phyloP scores from a whole-genome alignment of 148 eudicot species.

The Chenopodium formosanum region DNA sequence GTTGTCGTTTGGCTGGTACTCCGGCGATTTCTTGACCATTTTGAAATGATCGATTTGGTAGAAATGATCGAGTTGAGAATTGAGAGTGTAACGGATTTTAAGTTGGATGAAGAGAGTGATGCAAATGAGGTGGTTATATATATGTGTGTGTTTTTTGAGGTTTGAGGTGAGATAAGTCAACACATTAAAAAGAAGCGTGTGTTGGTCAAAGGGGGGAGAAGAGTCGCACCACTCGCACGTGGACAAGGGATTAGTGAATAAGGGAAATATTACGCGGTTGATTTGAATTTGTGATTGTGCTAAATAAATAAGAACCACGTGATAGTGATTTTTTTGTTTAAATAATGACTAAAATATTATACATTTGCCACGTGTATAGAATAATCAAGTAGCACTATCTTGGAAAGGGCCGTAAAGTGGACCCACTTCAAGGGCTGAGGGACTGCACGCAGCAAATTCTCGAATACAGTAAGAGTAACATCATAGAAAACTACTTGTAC shows the following conservation, averaged over 20 bases:
- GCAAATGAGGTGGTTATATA: conserved; percentile 3
- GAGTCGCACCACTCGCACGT: conserved; percentile 16
- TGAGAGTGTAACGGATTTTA: no score
- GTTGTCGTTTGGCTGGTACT: background rate
- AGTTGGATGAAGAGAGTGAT: no score
- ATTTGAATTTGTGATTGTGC: background rate
- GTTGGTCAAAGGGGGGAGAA: conserved; percentile 24
- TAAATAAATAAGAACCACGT: conserved; percentile 19
- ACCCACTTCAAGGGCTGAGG: no score
- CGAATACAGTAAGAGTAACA: no score
- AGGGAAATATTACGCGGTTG: conserved; percentile 19
- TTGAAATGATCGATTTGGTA: background rate
- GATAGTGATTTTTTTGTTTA: conserved; percentile 5
- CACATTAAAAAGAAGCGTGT: conserved; percentile 25
- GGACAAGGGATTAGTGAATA: background rate
- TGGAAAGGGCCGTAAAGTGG: no score
- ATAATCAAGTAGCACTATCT: no score
- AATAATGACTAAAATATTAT: no score
- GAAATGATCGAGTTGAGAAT: no score
- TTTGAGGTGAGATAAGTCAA: conserved; percentile 12
- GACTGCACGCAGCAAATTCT: no score
- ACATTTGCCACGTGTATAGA: no score
- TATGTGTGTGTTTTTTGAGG: background rate
- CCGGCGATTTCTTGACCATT: background rate
- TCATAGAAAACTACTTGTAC: no score